Base-by-base conservation (phyloP, 2,329 filamentous ascomycete genomes). In the Claviceps sp. region DNA sequence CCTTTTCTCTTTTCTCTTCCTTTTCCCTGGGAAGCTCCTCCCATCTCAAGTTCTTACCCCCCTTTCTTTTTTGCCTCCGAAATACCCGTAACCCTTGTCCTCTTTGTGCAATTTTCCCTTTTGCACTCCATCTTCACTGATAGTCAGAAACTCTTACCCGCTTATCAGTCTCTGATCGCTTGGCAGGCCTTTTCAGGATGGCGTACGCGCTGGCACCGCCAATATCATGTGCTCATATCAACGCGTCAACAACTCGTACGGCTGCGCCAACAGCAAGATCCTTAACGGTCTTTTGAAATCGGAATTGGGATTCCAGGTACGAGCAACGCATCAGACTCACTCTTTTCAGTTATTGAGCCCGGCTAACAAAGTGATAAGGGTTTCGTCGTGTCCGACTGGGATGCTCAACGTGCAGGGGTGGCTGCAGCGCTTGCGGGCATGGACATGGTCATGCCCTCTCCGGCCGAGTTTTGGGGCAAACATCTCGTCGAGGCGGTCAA, bases 171-270 rank as follows among this genome's bases (percentile, higher is more conserved):
- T 47, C 26, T 42, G 37, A 13, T 42, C n/a, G 19, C 7, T 3
- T 16, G 34, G 19, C 76, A 76, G 74, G 85, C 82, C 84, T 0
- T 87, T 87, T 60, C 77, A 80, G 55, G 81, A 87, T 61, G 80
- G 82, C 0, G 75, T 85, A 19, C 73, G 73, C 44, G 81, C 82
- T 0, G 80, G 81, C 2, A 77, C 77, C 0, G 72, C 67, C 2
- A 73, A 70, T 41, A 69, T 80, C 52, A 80, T 80, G 77, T 80
- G 77, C 67, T 81, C 78, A 0, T 88, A 87, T 67, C 78, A 87
- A 61, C 78, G 83, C 51, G 65, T 85, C 60, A 89, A 89, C 65
- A 84, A 83, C 65, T 83, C 77, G 19, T 86, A 85, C 58, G 78
- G 72, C 3, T 89, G 85, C 64, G 74, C 84, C 59, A 89, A 88